Evolutionary conservation across 768 basidiomycete genomes (phyloP).

Genomic region (Psilocybe azurescens): DNA sequence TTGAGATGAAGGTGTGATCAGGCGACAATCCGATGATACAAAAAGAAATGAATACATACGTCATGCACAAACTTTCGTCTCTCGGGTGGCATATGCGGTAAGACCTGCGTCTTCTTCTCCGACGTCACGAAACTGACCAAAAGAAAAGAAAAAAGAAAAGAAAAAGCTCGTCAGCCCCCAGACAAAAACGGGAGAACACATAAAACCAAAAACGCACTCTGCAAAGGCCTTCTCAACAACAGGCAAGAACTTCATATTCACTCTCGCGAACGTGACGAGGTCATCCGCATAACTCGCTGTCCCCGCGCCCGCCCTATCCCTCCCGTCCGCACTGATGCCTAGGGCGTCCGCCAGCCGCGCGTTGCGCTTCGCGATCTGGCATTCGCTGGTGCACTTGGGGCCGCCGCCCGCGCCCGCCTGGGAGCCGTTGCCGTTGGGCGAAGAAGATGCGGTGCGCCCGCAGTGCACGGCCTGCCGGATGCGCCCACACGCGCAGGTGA

Average conservation of each 20-base stretch:
- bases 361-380: conserved; percentile 85
- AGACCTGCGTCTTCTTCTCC: conserved; percentile 69
- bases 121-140: conserved; percentile 65
- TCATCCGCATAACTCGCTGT: conserved; percentile 66
- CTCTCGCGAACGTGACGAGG: conserved; percentile 61
- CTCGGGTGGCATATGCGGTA: conserved; percentile 82
- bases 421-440: conserved; percentile 48
- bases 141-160: conserved; percentile 5
- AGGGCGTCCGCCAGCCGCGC: conserved; percentile 89
- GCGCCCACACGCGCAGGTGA: conserved; percentile 85
- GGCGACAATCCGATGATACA: not conserved
- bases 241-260: conserved; percentile 67
- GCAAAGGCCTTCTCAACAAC: conserved; percentile 83
- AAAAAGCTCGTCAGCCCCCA: conserved; percentile 6
- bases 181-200: conserved; percentile 17
- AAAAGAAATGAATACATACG: conserved; percentile 44
- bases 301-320: conserved; percentile 34
- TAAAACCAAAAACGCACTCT: conserved; percentile 58
- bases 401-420: conserved; percentile 21
- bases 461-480: conserved; percentile 78
- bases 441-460: conserved; percentile 50
- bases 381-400: conserved; percentile 82
- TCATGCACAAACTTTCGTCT: conserved; percentile 86
- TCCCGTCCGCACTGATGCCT: conserved; percentile 70
- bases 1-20: conserved; percentile 11